A percentile compares a stretch with the other conserved stretches of the same genome.
phyloP scores from a whole-genome alignment of 192 early-diverging fungal species.

The Backusella tarrabulga region DNA sequence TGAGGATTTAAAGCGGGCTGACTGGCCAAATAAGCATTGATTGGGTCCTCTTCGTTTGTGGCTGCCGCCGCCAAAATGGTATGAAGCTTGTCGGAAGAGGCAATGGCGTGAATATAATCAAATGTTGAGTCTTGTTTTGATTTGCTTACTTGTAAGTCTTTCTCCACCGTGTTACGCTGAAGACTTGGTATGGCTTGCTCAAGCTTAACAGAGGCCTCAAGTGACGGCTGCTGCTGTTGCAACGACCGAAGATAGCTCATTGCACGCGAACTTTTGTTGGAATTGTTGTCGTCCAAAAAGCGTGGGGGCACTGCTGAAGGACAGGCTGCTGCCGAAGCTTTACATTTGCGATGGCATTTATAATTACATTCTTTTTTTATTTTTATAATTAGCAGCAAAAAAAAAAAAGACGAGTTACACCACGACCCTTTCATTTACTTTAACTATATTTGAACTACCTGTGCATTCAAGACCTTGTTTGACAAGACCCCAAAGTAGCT shows the following conservation, averaged over 20 bases:
- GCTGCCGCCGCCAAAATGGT: neutral
- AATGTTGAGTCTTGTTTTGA: neutral
- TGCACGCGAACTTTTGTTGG: neutral
- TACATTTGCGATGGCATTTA: neutral
- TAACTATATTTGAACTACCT: conserved; percentile 31
- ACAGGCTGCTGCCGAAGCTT: neutral
- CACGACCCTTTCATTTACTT: no score
- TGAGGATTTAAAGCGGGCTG: conserved; percentile 56
- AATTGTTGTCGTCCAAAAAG: neutral
- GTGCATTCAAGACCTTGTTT: conserved; percentile 66
- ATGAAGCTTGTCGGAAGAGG: conserved; percentile 4
- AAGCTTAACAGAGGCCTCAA: neutral
- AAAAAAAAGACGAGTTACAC: no score
- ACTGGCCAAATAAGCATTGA: conserved; percentile 38
- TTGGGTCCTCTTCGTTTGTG: conserved; percentile 25
- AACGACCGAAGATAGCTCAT: neutral
- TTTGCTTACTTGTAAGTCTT: neutral
- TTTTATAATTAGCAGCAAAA: no score
- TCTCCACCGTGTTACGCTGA: neutral
- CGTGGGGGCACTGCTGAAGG: neutral
- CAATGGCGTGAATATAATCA: neutral
- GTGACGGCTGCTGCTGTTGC: neutral
- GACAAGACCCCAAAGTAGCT: conserved; percentile 70
- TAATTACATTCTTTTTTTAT: neutral
- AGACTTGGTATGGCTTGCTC: neutral